Evolutionary conservation across 176 grass and related monocot genomes (phyloP).

Genomic region (Lolium rigidum): DNA sequence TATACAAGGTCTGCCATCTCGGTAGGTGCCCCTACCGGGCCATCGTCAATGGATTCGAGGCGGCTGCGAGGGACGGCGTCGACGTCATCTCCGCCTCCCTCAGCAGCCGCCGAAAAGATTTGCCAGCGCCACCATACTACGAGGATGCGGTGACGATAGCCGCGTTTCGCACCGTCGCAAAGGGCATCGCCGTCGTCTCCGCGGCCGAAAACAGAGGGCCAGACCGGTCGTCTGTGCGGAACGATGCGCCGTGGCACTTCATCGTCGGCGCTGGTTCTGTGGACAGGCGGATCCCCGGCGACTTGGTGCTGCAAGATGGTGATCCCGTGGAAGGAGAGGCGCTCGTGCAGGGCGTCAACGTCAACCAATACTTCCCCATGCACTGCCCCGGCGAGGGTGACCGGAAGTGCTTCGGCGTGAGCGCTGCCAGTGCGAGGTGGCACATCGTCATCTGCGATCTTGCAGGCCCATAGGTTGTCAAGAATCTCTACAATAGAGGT

Average conservation of each 20-base stretch:
- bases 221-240: background rate
- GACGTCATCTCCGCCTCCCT: too few relatives aligned
- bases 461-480: background rate
- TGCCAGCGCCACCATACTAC: too few relatives aligned
- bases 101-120: too few relatives aligned
- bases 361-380: background rate
- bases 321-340: background rate
- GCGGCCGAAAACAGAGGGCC: background rate
- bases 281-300: background rate
- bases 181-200: background rate
- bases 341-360: background rate
- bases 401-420: background rate
- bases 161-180: background rate
- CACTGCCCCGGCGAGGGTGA: background rate
- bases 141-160: background rate
- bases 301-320: background rate
- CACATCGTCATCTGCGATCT: background rate
- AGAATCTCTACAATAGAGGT: background rate
- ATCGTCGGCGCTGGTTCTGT: background rate
- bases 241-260: conserved; percentile 10
- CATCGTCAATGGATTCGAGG: background rate
- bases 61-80: background rate
- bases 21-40: background rate
- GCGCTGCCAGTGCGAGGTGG: background rate
- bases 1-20: background rate